These are phyloP conservation scores for Populus tremula DNA, from an alignment of 345 rosid species.

Conservation along the genomic window DNA sequence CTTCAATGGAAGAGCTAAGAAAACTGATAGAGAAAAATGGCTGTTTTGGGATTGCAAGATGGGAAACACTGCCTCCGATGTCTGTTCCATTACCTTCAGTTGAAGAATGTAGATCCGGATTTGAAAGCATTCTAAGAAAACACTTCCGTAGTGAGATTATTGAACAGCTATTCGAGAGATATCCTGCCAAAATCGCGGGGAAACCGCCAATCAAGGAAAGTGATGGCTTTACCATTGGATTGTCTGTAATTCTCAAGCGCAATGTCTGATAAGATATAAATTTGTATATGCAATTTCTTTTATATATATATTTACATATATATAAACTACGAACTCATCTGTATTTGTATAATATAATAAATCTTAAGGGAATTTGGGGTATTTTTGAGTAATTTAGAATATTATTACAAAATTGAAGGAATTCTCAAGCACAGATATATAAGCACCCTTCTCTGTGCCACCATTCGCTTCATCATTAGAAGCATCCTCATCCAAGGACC, in stretches of 20 bases:
- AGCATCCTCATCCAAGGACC: no score
- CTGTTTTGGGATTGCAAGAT: background rate
- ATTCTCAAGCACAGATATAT: no score
- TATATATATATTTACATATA: no score
- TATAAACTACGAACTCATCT: no score
- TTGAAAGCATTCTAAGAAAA: background rate
- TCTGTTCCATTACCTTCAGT: background rate
- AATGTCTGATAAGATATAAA: background rate
- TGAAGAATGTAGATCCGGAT: background rate
- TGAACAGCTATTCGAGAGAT: constrained; percentile 5
- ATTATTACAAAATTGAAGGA: no score
- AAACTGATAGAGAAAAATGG: background rate
- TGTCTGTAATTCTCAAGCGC: constrained; percentile 16
- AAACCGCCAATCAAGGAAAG: background rate
- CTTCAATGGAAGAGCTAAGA: constrained; percentile 7
- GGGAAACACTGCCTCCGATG: background rate
- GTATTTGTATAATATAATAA: no score
- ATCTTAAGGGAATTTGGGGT: no score
- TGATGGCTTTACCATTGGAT: background rate
- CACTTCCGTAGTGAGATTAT: background rate
- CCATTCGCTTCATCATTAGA: no score
- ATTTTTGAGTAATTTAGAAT: no score
- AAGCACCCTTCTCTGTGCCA: no score
- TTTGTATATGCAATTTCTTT: no score
- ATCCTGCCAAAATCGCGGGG: background rate